A percentile compares a stretch with the other conserved stretches of the same genome.
These are phyloP conservation scores for Kuraishia piskuri DNA, from an alignment of 805 yeast genomes.

Conservation along the genomic window DNA sequence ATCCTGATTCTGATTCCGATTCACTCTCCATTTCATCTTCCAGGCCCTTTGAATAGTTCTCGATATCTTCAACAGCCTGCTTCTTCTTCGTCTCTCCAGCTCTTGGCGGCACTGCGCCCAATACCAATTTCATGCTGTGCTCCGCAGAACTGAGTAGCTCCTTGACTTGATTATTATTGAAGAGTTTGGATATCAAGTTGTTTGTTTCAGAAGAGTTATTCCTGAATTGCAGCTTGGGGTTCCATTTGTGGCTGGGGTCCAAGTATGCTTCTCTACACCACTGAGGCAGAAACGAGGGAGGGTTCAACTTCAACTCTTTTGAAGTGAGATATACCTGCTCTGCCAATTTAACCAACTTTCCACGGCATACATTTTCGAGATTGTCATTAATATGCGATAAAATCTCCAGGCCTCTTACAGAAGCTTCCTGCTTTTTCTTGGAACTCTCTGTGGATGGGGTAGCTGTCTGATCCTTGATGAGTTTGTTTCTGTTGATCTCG, in stretches of 20 bases:
- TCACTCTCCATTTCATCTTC: slow-evolving; percentile 18
- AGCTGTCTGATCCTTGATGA: neutral
- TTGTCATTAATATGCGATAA: neutral
- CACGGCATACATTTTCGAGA: slow-evolving; percentile 6
- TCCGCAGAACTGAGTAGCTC: slow-evolving; percentile 17
- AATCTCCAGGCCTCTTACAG: slow-evolving; percentile 8
- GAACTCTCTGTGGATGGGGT: neutral
- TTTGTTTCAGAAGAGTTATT: slow-evolving; percentile 32
- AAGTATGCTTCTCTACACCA: slow-evolving; percentile 21
- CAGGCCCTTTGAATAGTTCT: slow-evolving; percentile 13
- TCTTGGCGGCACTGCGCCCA: slow-evolving; percentile 16
- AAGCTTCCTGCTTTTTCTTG: slow-evolving; percentile 3
- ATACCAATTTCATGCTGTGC: slow-evolving; percentile 15
- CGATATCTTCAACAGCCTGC: slow-evolving; percentile 16
- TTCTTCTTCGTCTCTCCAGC: slow-evolving; percentile 2
- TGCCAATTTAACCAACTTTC: slow-evolving; percentile 10
- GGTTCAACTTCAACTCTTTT: slow-evolving; percentile 21
- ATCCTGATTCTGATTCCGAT: neutral
- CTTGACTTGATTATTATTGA: slow-evolving; percentile 34
- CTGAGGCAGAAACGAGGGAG: slow-evolving; percentile 28
- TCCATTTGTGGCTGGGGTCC: slow-evolving; percentile 22
- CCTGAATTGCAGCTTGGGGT: slow-evolving; percentile 41
- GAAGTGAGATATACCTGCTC: slow-evolving; percentile 19
- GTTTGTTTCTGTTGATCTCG: slow-evolving; percentile 8
- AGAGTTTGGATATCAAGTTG: slow-evolving; percentile 36